Conservation (phyloP, 2,329 filamentous ascomycete species). For the Cryoendolithus antarcticus region DNA sequence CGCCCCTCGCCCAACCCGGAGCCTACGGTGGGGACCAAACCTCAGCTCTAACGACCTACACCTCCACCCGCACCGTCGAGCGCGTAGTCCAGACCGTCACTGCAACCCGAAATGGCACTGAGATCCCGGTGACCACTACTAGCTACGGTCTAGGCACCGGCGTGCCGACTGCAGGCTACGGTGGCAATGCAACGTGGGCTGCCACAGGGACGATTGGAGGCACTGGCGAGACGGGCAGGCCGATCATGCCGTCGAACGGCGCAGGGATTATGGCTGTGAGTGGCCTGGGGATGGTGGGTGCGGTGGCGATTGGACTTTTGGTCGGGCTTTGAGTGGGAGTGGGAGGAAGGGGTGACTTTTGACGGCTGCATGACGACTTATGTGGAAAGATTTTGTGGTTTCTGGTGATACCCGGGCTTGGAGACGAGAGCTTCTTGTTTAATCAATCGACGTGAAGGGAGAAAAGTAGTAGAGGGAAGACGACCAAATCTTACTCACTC, state of each 20-base stretch:
- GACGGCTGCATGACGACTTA: too few relatives aligned
- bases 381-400: too few relatives aligned
- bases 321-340: neutral
- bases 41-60: conserved; percentile 13
- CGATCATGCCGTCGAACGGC: conserved; percentile 1
- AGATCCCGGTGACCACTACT: neutral
- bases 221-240: conserved; percentile 3
- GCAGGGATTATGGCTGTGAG: conserved; percentile 2
- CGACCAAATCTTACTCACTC: too few relatives aligned
- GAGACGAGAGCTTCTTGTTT: too few relatives aligned
- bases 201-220: conserved; percentile 7
- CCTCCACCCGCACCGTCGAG: conserved; percentile 15
- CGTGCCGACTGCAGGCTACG: conserved; percentile 3
- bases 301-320: conserved; percentile 1
- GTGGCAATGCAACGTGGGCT: conserved; percentile 4
- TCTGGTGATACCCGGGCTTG: too few relatives aligned
- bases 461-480: too few relatives aligned
- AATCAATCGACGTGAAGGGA: too few relatives aligned
- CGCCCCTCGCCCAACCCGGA: conserved; percentile 1
- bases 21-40: conserved; percentile 5
- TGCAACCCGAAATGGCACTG: conserved; percentile 10
- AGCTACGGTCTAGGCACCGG: neutral
- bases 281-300: conserved; percentile 3
- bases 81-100: conserved; percentile 18
- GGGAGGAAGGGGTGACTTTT: too few relatives aligned